Conservation (phyloP, 805 yeast genomes). For the Naumovozyma baii region DNA sequence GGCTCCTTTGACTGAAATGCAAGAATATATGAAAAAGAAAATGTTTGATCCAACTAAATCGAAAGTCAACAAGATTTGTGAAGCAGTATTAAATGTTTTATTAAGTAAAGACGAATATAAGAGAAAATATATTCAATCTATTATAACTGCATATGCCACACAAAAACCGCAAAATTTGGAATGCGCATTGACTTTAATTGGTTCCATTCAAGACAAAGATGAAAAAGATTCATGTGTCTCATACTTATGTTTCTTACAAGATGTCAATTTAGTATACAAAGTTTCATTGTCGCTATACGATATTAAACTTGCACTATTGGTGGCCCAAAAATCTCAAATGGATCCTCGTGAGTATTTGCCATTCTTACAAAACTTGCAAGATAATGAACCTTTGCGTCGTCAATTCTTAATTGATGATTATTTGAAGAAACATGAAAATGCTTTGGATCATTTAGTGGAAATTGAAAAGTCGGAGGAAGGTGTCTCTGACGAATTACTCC, state of each 20-base stretch:
- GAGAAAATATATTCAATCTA: slow-evolving; percentile 57
- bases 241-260: slow-evolving; percentile 84
- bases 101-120: slow-evolving; percentile 39
- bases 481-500: slow-evolving; percentile 48
- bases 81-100: slow-evolving; percentile 52
- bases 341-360: slow-evolving; percentile 97
- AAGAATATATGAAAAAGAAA: slow-evolving; percentile 35
- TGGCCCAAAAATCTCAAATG: slow-evolving; percentile 94
- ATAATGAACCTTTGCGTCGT: slow-evolving; percentile 55
- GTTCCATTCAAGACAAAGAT: slow-evolving; percentile 39
- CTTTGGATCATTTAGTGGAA: slow-evolving; percentile 53
- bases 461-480: slow-evolving; percentile 30
- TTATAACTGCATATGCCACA: slow-evolving; percentile 86
- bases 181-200: slow-evolving; percentile 61
- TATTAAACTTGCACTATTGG: slow-evolving; percentile 63
- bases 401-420: slow-evolving; percentile 72
- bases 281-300: slow-evolving; percentile 77
- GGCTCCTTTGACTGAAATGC: slow-evolving; percentile 30
- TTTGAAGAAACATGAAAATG: slow-evolving; percentile 58
- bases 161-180: slow-evolving; percentile 77
- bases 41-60: slow-evolving; percentile 34
- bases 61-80: slow-evolving; percentile 72
- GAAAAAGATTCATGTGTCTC: slow-evolving; percentile 57
- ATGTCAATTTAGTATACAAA: slow-evolving; percentile 71
- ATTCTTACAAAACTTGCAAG: slow-evolving; percentile 70